Base-by-base conservation (phyloP, 2,329 filamentous ascomycete species). In the Balansia obtecta region DNA sequence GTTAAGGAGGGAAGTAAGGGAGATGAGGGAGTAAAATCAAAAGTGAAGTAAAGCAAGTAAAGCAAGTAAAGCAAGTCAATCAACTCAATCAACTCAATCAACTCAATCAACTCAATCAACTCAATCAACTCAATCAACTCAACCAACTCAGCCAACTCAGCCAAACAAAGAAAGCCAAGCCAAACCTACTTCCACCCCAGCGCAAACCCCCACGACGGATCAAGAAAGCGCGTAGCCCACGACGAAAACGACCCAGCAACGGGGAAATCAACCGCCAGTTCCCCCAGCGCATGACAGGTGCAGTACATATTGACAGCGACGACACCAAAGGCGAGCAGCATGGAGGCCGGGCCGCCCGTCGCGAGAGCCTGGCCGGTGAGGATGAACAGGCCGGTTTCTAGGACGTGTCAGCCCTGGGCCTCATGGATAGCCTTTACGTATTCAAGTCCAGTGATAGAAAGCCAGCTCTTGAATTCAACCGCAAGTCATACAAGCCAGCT, bases 201-300 rank as follows among this genome's bases (percentile, higher is more conserved):
- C 43, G 88, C 87, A 62, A 95, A 95, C 0, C 89, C 89, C 88
- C 88, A 95, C 0, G 90, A 89, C 0, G 90, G 91, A 61, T 96
- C 89, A 22, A 97, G 68, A 61, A 97, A 96, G 16, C 91, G 81
- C 33, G 88, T 95, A 20, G 90, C 93, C 69, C 90, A 96, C 11
- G 88, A 84, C 1, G 88, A 87, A 63, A 96, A 97, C 2, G 89
- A 94, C 50, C 91, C 91, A 20, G 90, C 86, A 22, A 96, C 85
- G 5, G 91, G 91, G 59, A 90, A 96, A 11, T 89, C 71, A 16
- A 95, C 89, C 12, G 90, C 88, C 67, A 97, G 79, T 68, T 97
- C 91, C 54, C 91, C 91, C 20, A 97, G 74, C 0, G 89, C 88
- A 61, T 96, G 90, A 34, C 94, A 86, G 1, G 89, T 95, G 64